Evolutionary conservation across 495 filamentous ascomycete species (phyloP).

Genomic region (Tricharina praecox): DNA sequence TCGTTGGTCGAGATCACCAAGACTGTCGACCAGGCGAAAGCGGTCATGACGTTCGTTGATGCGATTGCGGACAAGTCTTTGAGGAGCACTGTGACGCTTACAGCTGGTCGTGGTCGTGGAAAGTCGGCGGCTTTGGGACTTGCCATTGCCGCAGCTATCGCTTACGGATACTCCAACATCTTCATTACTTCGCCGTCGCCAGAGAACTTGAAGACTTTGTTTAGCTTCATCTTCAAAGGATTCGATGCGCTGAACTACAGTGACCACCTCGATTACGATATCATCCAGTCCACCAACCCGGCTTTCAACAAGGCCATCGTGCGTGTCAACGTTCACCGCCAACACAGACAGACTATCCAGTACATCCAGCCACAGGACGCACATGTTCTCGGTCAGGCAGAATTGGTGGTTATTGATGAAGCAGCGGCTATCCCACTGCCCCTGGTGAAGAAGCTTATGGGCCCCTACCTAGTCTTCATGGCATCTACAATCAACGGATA

Average conservation of each 20-base stretch:
- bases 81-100: constrained; percentile 79
- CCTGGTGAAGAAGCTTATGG: constrained; percentile 81
- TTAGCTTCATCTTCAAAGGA: constrained; percentile 96
- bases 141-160: constrained; percentile 81
- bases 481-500: constrained; percentile 98
- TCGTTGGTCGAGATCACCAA: constrained; percentile 67
- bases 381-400: constrained; percentile 85
- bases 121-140: constrained; percentile 94
- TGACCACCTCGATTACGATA: constrained; percentile 92
- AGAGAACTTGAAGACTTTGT: constrained; percentile 95
- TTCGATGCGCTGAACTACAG: constrained; percentile 87
- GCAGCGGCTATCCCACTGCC: constrained; percentile 93
- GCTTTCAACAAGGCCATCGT: constrained; percentile 99
- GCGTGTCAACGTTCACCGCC: constrained; percentile 82
- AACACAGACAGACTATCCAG: constrained; percentile 95
- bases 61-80: constrained; percentile 93
- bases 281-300: constrained; percentile 94
- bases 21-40: constrained; percentile 90
- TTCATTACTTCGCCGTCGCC: constrained; percentile 98
- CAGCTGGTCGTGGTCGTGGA: constrained; percentile 85
- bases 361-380: constrained; percentile 95
- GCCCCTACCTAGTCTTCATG: constrained; percentile 99
- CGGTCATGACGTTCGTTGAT: constrained; percentile 85
- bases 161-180: constrained; percentile 95
- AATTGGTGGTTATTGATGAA: constrained; percentile 93